phyloP scores from a whole-genome alignment of 768 basidiomycete species.

The Termitomyces sp. region DNA sequence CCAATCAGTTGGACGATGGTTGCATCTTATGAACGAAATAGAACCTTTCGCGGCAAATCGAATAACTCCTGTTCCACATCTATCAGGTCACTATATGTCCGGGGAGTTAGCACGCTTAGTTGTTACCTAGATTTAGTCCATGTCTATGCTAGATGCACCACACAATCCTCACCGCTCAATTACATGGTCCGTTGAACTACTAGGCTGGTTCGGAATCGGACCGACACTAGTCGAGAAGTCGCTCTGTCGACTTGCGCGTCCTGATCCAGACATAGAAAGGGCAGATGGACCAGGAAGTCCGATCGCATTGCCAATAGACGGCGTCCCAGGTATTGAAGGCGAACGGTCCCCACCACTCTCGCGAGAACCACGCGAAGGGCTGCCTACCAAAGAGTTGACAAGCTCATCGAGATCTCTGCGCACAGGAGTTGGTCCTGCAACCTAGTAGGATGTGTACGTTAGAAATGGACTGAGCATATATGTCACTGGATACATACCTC shows the following conservation, averaged over 20 bases:
- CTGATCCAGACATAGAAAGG: conserved; percentile 44
- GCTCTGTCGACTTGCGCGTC: conserved; percentile 68
- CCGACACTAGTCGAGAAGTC: conserved; percentile 52
- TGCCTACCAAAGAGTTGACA: conserved; percentile 57
- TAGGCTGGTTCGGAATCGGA: conserved; percentile 41
- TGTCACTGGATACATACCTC: conserved; percentile 27
- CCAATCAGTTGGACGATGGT: background rate
- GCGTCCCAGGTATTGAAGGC: conserved; percentile 73
- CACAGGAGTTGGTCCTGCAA: conserved; percentile 35
- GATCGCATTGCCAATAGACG: conserved; percentile 39
- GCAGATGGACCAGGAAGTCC: conserved; percentile 32
- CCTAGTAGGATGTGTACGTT: conserved; percentile 23
- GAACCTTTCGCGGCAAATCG: conserved; percentile 82
- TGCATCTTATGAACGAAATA: conserved; percentile 6
- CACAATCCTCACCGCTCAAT: conserved; percentile 59
- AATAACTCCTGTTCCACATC: conserved; percentile 89
- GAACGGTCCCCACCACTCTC: conserved; percentile 64
- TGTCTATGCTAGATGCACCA: background rate
- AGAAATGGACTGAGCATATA: background rate
- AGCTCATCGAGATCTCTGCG: conserved; percentile 67
- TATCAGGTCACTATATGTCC: conserved; percentile 73
- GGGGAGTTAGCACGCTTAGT: conserved; percentile 56
- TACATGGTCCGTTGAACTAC: conserved; percentile 63
- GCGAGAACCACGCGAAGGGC: conserved; percentile 36
- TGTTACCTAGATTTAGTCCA: background rate